Conservation (phyloP, 805 yeast species). For the Suhomyces sp. region DNA sequence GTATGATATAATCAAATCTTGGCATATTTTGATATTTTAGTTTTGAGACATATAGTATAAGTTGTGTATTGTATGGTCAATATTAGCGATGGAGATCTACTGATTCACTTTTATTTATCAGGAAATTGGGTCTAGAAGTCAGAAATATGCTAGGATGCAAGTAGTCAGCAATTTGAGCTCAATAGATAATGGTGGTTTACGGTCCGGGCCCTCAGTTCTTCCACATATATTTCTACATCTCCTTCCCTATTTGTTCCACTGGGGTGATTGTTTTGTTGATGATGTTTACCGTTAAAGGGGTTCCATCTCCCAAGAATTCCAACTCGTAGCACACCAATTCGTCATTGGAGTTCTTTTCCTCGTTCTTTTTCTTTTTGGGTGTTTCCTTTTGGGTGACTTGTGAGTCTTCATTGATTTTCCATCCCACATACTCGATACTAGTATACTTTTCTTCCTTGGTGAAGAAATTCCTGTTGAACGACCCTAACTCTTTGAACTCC, state of each 20-base stretch:
- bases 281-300: slow-evolving; percentile 1
- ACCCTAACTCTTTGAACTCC: slow-evolving; percentile 8
- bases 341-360: neutral
- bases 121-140: too few relatives aligned
- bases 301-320: slow-evolving; percentile 2
- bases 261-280: neutral
- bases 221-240: too few relatives aligned
- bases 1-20: too few relatives aligned
- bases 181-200: too few relatives aligned
- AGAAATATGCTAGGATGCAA: too few relatives aligned
- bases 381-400: neutral
- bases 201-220: too few relatives aligned
- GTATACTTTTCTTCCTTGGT: slow-evolving; percentile 1
- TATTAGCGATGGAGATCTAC: too few relatives aligned
- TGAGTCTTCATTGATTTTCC: slow-evolving; percentile 2
- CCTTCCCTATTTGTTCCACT: neutral
- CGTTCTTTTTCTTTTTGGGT: slow-evolving; percentile 1
- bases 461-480: slow-evolving; percentile 7
- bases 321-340: slow-evolving; percentile 2
- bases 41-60: too few relatives aligned
- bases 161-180: too few relatives aligned
- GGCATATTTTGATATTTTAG: too few relatives aligned
- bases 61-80: too few relatives aligned
- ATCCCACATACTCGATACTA: slow-evolving; percentile 5
- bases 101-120: too few relatives aligned